phyloP scores from a whole-genome alignment of 768 basidiomycete genomes.

The Pleurotus salmoneostramineus region DNA sequence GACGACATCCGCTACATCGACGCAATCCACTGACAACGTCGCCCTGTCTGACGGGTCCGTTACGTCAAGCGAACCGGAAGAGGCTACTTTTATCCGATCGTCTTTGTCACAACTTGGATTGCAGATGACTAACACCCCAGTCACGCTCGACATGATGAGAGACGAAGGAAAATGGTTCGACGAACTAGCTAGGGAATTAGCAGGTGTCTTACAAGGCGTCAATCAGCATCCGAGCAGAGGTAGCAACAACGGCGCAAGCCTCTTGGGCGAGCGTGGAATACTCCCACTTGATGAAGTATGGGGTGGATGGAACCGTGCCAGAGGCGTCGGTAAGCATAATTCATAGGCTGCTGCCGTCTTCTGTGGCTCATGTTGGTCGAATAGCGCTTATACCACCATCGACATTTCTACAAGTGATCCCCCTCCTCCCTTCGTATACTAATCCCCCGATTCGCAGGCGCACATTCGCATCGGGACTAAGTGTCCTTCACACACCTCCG shows the following conservation, averaged over 20 bases:
- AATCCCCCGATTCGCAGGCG: slow-evolving; percentile 63
- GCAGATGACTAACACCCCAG: slow-evolving; percentile 70
- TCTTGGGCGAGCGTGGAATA: slow-evolving; percentile 79
- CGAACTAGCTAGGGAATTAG: slow-evolving; percentile 81
- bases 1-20: slow-evolving; percentile 14
- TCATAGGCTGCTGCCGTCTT: background rate
- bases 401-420: slow-evolving; percentile 74
- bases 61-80: slow-evolving; percentile 63
- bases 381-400: slow-evolving; percentile 87
- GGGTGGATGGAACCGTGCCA: slow-evolving; percentile 92
- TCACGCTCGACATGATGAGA: slow-evolving; percentile 85
- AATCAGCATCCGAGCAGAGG: slow-evolving; percentile 10
- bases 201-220: slow-evolving; percentile 55
- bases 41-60: slow-evolving; percentile 16
- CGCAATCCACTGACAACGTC: slow-evolving; percentile 10
- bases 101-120: slow-evolving; percentile 90
- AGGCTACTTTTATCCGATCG: slow-evolving; percentile 82
- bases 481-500: slow-evolving; percentile 79
- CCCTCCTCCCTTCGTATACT: slow-evolving; percentile 62
- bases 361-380: background rate
- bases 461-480: slow-evolving; percentile 69
- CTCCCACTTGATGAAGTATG: slow-evolving; percentile 90
- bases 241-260: slow-evolving; percentile 30
- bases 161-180: slow-evolving; percentile 80
- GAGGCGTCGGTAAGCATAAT: slow-evolving; percentile 72